phyloP scores from a whole-genome alignment of 495 filamentous ascomycete genomes.

The Penicillium bialowiezense region DNA sequence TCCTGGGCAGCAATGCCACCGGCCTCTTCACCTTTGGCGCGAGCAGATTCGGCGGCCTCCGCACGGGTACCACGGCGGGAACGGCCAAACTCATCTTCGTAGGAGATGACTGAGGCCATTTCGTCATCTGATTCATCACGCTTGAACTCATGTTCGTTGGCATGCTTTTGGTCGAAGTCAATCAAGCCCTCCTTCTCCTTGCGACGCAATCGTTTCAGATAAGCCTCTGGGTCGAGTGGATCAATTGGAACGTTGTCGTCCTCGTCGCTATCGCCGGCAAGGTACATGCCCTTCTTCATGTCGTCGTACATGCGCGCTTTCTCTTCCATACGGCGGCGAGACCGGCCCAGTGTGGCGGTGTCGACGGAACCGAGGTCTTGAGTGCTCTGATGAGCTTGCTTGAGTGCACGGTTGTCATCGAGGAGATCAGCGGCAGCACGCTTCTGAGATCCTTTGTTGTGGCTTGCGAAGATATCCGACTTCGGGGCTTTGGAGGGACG shows the following conservation, averaged over 20 bases:
- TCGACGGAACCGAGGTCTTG: conserved; percentile 43
- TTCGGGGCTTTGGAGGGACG: conserved; percentile 64
- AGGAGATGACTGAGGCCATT: conserved; percentile 68
- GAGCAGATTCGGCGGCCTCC: conserved; percentile 56
- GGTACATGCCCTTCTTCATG: conserved; percentile 71
- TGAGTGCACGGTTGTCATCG: conserved; percentile 34
- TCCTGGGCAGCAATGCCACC: conserved; percentile 39
- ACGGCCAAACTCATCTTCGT: conserved; percentile 87
- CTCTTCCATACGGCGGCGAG: conserved; percentile 76
- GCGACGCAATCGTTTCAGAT: conserved; percentile 31
- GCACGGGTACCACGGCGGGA: conserved; percentile 62
- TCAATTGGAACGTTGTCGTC: conserved; percentile 37
- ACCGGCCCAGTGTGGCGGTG: conserved; percentile 50
- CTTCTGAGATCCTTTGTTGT: conserved; percentile 68
- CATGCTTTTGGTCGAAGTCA: conserved; percentile 96
- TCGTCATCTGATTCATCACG: conserved; percentile 37
- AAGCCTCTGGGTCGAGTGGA: conserved; percentile 16
- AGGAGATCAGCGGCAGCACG: conserved; percentile 53
- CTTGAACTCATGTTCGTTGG: conserved; percentile 53
- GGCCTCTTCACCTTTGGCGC: conserved; percentile 41
- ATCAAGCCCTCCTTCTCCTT: conserved; percentile 59
- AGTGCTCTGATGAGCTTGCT: conserved; percentile 36
- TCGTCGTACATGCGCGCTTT: conserved; percentile 82
- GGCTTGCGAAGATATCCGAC: conserved; percentile 66
- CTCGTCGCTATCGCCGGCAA: conserved; percentile 36